Conservation (phyloP, 140 eudicot species). For the Bidens hawaiensis region DNA sequence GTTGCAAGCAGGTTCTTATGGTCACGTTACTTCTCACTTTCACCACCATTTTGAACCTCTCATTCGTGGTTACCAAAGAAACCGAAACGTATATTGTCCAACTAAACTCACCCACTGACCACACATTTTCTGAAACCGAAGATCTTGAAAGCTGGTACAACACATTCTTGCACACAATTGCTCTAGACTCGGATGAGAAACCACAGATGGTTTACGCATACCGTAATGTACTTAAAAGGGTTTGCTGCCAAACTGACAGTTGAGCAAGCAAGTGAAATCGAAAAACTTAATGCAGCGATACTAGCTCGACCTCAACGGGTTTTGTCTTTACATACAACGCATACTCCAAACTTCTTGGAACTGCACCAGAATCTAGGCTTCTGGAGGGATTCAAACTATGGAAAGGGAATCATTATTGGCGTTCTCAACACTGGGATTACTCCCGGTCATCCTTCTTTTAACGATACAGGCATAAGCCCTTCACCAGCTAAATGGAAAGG, state of each 20-base stretch:
- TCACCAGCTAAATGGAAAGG: constrained; percentile 59
- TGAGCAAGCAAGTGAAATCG: constrained; percentile 17
- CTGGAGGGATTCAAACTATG: constrained; percentile 37
- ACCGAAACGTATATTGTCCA: neutral
- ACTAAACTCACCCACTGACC: neutral
- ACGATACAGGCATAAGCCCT: constrained; percentile 40
- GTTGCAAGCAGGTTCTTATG: too few relatives aligned
- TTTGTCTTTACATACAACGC: constrained; percentile 27
- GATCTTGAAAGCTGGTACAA: constrained; percentile 23
- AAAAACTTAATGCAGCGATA: constrained; percentile 21
- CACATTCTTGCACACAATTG: constrained; percentile 14
- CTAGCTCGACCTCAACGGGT: constrained; percentile 9
- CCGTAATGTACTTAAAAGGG: constrained; percentile 20
- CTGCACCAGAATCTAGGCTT: constrained; percentile 33
- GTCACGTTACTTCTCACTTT: too few relatives aligned
- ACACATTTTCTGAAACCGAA: neutral
- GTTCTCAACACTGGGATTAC: constrained; percentile 41
- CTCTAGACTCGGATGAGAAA: constrained; percentile 1
- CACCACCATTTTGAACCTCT: too few relatives aligned
- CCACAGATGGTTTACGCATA: constrained; percentile 14
- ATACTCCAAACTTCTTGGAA: constrained; percentile 35
- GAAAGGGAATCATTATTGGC: constrained; percentile 43
- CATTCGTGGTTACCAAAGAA: too few relatives aligned
- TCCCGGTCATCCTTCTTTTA: constrained; percentile 43
- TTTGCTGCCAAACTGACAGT: constrained; percentile 21